phyloP scores from a whole-genome alignment of 192 early-diverging fungal genomes.

The Entomortierella parvispora region DNA sequence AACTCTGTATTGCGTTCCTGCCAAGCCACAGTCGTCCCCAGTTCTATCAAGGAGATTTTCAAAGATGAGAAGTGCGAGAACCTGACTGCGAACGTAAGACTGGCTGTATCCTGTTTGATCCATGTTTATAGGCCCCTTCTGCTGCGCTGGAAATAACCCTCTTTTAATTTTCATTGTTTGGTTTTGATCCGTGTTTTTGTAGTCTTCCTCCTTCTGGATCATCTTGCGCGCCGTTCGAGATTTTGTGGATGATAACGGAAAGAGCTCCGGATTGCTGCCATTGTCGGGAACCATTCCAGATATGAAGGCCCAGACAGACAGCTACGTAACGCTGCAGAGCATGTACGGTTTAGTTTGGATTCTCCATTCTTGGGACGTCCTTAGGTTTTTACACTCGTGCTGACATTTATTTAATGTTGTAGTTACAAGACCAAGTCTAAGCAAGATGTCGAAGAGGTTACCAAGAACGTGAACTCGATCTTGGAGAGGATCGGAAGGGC shows the following conservation, averaged over 20 bases:
- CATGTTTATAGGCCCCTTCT: neutral
- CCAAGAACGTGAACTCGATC: slow-evolving; percentile 55
- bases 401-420: neutral
- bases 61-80: slow-evolving; percentile 60
- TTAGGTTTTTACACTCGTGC: neutral
- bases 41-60: slow-evolving; percentile 61
- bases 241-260: slow-evolving; percentile 78
- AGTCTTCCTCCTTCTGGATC: slow-evolving; percentile 88
- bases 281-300: slow-evolving; percentile 90
- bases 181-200: slow-evolving; percentile 3
- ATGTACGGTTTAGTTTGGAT: too few relatives aligned
- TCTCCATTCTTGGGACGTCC: too few relatives aligned
- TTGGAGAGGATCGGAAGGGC: slow-evolving; percentile 60
- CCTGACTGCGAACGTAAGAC: slow-evolving; percentile 62
- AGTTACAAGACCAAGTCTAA: slow-evolving; percentile 86
- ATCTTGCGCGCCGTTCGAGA: slow-evolving; percentile 79
- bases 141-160: too few relatives aligned
- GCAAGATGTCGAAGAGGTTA: slow-evolving; percentile 67
- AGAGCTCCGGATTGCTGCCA: slow-evolving; percentile 75
- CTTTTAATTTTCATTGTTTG: slow-evolving; percentile 6
- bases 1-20: slow-evolving; percentile 72
- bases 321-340: slow-evolving; percentile 86
- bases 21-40: slow-evolving; percentile 63
- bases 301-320: slow-evolving; percentile 96
- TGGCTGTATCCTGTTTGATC: neutral